These are phyloP conservation scores for Xylaria flabelliformis DNA, from an alignment of 495 filamentous ascomycete genomes.

Conservation along the genomic window DNA sequence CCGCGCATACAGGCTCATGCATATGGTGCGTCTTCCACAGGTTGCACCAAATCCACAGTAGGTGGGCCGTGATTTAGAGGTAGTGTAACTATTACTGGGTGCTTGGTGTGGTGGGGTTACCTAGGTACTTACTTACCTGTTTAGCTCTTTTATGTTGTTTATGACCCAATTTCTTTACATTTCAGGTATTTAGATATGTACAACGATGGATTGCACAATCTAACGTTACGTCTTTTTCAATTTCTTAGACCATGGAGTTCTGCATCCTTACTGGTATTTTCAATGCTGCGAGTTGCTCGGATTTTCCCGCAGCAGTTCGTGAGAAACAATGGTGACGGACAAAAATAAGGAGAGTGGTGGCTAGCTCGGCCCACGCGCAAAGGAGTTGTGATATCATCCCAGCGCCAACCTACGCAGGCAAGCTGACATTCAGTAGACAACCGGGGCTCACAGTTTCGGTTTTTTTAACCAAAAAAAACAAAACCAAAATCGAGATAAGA, in stretches of 20 bases:
- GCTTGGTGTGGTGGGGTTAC: conserved; percentile 3
- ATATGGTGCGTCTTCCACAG: background rate
- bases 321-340: background rate
- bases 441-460: too few species aligned
- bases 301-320: background rate
- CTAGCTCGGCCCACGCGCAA: background rate
- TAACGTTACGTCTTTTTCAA: background rate
- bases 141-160: background rate
- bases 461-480: too few species aligned
- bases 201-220: conserved; percentile 3
- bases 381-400: background rate
- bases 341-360: background rate
- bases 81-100: background rate
- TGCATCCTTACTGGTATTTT: background rate
- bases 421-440: background rate
- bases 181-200: background rate
- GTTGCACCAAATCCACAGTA: background rate
- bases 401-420: background rate
- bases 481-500: too few species aligned
- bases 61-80: background rate
- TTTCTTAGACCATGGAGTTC: too few species aligned
- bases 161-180: background rate
- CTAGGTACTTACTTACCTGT: too few species aligned
- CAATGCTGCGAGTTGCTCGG: background rate
- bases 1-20: background rate